Percentiles rank a stretch among this genome's conserved stretches.
Conservation (phyloP, 192 early-diverging fungal species). For the Mycoemilia scoparia region DNA sequence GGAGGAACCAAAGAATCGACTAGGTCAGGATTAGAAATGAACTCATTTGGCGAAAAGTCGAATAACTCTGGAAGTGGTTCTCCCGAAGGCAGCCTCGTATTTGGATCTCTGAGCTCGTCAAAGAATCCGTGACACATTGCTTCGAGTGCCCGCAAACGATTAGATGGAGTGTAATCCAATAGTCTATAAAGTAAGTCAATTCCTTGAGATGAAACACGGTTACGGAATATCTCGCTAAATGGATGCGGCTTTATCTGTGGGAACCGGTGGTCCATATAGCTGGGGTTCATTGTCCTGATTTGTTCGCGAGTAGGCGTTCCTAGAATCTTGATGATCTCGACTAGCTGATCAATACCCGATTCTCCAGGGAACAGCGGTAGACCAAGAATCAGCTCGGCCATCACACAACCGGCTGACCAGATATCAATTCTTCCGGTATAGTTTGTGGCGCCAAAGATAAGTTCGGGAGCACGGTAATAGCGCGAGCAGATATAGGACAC, state of each 20-base stretch:
- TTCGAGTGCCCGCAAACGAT: constrained; percentile 69
- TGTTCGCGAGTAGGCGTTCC: constrained; percentile 93
- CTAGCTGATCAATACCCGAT: constrained; percentile 93
- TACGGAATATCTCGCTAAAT: constrained; percentile 72
- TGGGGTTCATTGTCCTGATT: constrained; percentile 93
- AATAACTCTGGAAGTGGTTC: constrained; percentile 74
- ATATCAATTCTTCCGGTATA: constrained; percentile 82
- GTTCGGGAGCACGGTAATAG: constrained; percentile 92
- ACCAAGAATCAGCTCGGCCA: constrained; percentile 88
- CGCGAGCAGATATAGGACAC: constrained; percentile 96
- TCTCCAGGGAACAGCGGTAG: constrained; percentile 91
- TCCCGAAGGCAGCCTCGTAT: constrained; percentile 66
- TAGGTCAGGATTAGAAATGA: constrained; percentile 73
- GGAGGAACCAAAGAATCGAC: constrained; percentile 62
- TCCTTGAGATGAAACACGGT: constrained; percentile 64
- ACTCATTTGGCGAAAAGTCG: constrained; percentile 70
- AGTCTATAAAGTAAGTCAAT: constrained; percentile 70
- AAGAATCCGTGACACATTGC: constrained; percentile 92
- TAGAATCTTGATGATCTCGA: constrained; percentile 98
- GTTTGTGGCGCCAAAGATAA: constrained; percentile 89
- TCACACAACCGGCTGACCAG: constrained; percentile 93
- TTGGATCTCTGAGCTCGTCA: constrained; percentile 82
- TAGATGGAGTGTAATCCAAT: constrained; percentile 78
- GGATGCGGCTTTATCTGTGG: constrained; percentile 91
- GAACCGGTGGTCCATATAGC: constrained; percentile 97